Percentiles rank a stretch among this genome's conserved stretches.
Evolutionary conservation across 1,284 basidiomycete species (phyloP).

Genomic region (Irpex sp.): DNA sequence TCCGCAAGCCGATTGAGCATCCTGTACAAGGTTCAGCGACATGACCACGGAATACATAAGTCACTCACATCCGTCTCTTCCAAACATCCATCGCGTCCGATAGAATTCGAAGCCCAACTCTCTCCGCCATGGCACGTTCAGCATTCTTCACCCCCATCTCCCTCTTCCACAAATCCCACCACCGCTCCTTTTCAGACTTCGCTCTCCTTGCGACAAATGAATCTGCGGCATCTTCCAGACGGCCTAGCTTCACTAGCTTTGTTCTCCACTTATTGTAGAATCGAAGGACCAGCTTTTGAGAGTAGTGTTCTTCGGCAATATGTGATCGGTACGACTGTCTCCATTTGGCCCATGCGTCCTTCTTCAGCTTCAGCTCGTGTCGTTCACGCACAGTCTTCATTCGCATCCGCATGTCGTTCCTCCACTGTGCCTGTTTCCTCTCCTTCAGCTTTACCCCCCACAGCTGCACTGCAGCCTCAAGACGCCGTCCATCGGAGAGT

Average conservation of each 20-base stretch:
- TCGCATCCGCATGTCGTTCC: conserved; percentile 60
- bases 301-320: conserved; percentile 46
- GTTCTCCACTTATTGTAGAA: conserved; percentile 51
- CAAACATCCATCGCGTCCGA: conserved; percentile 46
- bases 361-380: conserved; percentile 44
- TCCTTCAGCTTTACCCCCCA: conserved; percentile 52
- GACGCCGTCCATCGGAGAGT: conserved; percentile 38
- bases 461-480: conserved; percentile 36
- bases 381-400: conserved; percentile 59
- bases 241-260: conserved; percentile 35
- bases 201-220: conserved; percentile 35
- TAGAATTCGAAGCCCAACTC: conserved; percentile 44
- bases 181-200: conserved; percentile 32
- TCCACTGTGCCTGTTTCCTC: conserved; percentile 54
- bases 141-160: conserved; percentile 37
- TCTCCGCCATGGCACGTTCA: conserved; percentile 41
- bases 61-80: conserved; percentile 52
- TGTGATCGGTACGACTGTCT: conserved; percentile 46
- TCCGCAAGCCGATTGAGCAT: conserved; percentile 40
- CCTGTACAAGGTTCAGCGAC: conserved; percentile 27
- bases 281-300: conserved; percentile 37
- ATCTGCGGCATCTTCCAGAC: conserved; percentile 46
- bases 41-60: background rate
- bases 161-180: conserved; percentile 57
- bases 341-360: conserved; percentile 62